Percentiles rank a stretch among this genome's conserved stretches.
Conservation (phyloP, 371 early-diverging fungal genomes). For the Mortierella sp. region DNA sequence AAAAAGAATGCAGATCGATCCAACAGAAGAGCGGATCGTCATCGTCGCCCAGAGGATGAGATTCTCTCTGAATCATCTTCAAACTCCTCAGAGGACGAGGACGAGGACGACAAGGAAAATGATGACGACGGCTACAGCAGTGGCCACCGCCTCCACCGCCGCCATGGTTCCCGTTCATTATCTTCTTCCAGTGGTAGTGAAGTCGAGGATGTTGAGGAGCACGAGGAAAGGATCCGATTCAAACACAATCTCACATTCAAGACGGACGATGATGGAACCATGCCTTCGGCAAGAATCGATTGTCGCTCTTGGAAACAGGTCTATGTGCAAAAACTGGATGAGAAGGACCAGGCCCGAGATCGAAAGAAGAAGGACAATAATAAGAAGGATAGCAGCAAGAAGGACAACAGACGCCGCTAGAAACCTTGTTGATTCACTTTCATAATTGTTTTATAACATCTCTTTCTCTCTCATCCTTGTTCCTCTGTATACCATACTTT, state of each 20-base stretch:
- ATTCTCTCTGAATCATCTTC: background rate
- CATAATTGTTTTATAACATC: no score
- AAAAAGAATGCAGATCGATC: slow-evolving; percentile 8
- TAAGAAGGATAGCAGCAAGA: background rate
- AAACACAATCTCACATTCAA: slow-evolving; percentile 43
- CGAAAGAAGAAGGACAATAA: background rate
- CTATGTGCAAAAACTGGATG: slow-evolving; percentile 31
- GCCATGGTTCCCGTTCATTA: background rate
- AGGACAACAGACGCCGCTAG: background rate
- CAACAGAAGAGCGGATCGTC: slow-evolving; percentile 36
- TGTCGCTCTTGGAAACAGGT: slow-evolving; percentile 22
- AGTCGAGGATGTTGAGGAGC: background rate
- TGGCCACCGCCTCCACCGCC: background rate
- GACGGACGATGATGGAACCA: slow-evolving; percentile 10
- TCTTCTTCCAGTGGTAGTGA: background rate
- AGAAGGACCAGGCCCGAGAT: slow-evolving; percentile 15
- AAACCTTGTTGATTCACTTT: no score
- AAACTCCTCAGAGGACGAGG: slow-evolving; percentile 1
- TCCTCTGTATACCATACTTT: no score
- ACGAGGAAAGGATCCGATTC: slow-evolving; percentile 36
- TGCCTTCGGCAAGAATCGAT: slow-evolving; percentile 1
- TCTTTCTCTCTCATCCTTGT: no score
- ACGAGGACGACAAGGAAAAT: background rate
- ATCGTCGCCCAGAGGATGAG: slow-evolving; percentile 14
- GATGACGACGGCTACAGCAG: background rate